Evolutionary conservation across 2,329 filamentous ascomycete species (phyloP), one percentile per base, ranked within the genome.

Genomic region (Colletotrichum godetiae): DNA sequence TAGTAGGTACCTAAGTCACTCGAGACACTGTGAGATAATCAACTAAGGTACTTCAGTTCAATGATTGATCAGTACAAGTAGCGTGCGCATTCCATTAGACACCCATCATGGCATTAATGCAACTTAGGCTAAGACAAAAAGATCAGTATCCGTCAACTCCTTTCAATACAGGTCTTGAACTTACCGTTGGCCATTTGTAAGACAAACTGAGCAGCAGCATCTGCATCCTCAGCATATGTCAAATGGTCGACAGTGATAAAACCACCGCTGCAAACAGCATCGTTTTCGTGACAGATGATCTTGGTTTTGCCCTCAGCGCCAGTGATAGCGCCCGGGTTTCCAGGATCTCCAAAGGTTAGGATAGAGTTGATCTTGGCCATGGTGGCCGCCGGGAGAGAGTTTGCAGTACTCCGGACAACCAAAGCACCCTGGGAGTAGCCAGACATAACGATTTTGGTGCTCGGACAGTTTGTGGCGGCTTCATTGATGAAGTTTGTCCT

Each of bases 401-500:
- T 67, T 1, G 77, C 75, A 2, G 78, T 79, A 22, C 79, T 76
- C 52, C 79, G 79, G 6, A 79, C 75, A 10, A 78, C 78, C 29
- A 78, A 67, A 31, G 75, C 78, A n/a, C 78, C 79, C n/a, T 79
- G 78, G 1, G 78, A 80, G 74, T 78, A 79, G 31, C 79, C 79
- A 29, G 76, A 61, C 35, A 80, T 55, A 10, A 77, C 78, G 3
- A 79, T 60, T 57, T 77, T 76, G 22, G 78, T 75, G 15, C 73
- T 53, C 15, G 76, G 78, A 66, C 78, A 79, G 0, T 78, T 72
- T 2, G 76, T 75, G 33, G 79, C 76, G 1, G 83, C 81, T 24
- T 81, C 46, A 4, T 67, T 76, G 52, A 80, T 72, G 35, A 76
- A 72, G 5, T 80, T 75, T 49, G 84, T 83, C 80, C 85, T 84